Base-by-base conservation (phyloP, 257 asterid species). In the Lithospermum erythrorhizon region DNA sequence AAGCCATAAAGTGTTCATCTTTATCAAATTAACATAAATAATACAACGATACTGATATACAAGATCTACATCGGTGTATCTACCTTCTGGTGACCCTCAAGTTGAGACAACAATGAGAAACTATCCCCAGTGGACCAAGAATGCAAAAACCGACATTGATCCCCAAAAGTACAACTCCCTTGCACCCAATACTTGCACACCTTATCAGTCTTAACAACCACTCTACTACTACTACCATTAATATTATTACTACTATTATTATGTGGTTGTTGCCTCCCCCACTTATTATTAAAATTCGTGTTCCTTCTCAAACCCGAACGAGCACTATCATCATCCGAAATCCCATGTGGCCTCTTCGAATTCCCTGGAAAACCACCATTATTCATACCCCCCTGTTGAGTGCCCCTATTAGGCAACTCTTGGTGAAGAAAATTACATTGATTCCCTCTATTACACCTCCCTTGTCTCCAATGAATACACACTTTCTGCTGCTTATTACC, bases 31-130 rank as follows among this genome's bases (percentile, higher is more conserved):
- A 7, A 22, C 9, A 20, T 2, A 6, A n/a, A 7, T 8, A 19
- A 20, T 11, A 8, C 23, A 9, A 41, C 5, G 13, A 29, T 10
- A 41, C 49, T 9, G 3, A 41, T 41, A 41, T 1, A 1, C 13
- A 14, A 13, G 47, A 35, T 35, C 47, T 11, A 0, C 9, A 35
- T 6, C 2, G 9, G 11, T 4, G n/a, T 49, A 58, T 54, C 51
- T 74, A 90, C 99, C 97, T 81, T 82, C 63, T 83, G 85, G 68
- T 93, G 99, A 56, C 99, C 97, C 67, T 93, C 95, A 20, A 93
- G 94, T 62, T 77, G 76, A 14, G 95, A 73, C 80, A 93, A 74
- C 63, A 84, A 77, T 25, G 85, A 20, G 63, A 87, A 87, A 74
- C 87, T 79, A 67, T 82, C 89, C 22, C 90, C 94, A 0, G 93